Base-by-base conservation (phyloP, 352 stramenopile species). In the Achlya hypogyna region DNA sequence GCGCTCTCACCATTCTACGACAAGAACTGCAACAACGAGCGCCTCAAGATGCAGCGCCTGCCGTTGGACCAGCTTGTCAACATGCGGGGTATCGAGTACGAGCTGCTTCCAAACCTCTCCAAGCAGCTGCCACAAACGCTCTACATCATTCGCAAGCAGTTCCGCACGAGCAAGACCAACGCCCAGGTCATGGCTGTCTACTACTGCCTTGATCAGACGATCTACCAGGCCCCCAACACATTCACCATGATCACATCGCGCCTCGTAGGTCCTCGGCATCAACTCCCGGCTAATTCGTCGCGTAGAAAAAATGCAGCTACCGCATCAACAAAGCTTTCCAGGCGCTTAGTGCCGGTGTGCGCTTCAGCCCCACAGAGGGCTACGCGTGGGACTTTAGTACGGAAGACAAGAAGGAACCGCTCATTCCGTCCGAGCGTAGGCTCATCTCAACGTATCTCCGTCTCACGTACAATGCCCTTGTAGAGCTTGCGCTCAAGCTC, bases 381-480 rank as follows among this genome's bases (percentile, higher is more conserved):
- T 94, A 94, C 66, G 75, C 85, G 27, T 94, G 85, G 85, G 85
- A 94, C 65, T 94, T 94, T 65, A 94, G 85, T 72, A 90, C 85
- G 53, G 74, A 78, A 32, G 83, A 90, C 71, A 91, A 91, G 76
- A 91, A 91, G 59, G 79, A 86, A 40, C 82, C 83, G 1, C 75
- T 92, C n/a, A 92, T 94, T 45, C 83, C 85, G 0, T 92, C 83
- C 0, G 85, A 94, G 59, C 81, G 85, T 92, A 68, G 1, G 27
- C 16, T 2, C 29, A 2, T 9, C 40, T 28, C 29, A 23, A 14
- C 1, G 38, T 62, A 35, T 22, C 10, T 31, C 34, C 29, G 51
- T 25, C 18, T 25, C 25, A 16, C 1, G 0, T 23, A 25, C 12
- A 25, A 62, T 51, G 4, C 27, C 27, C 38, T 34, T 42, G 35